phyloP scores from a whole-genome alignment of 306 rosid species.

The Gleditsia sinensis region DNA sequence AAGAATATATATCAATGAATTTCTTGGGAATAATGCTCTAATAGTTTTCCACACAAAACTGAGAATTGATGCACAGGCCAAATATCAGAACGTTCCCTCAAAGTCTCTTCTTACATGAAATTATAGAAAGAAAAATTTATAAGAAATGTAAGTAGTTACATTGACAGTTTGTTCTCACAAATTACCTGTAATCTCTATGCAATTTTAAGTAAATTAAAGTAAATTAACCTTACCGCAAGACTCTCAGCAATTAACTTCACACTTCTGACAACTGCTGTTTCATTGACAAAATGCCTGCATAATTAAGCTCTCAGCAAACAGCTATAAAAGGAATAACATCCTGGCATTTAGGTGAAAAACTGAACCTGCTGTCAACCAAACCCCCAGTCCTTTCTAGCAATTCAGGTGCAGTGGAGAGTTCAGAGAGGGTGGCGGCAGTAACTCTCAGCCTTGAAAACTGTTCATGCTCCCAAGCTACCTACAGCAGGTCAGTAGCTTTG shows the following conservation, averaged over 20 bases:
- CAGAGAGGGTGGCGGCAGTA: slow-evolving; percentile 95
- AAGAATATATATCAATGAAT: neutral
- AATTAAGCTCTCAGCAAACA: slow-evolving; percentile 47
- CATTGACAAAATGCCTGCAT: slow-evolving; percentile 74
- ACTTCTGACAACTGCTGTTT: slow-evolving; percentile 70
- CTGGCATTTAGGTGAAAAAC: slow-evolving; percentile 31
- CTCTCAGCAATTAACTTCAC: slow-evolving; percentile 94
- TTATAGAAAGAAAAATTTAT: neutral
- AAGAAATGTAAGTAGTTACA: neutral
- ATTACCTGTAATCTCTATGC: slow-evolving; percentile 4
- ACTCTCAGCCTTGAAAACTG: slow-evolving; percentile 96
- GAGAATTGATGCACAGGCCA: neutral
- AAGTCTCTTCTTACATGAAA: neutral
- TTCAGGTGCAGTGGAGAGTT: slow-evolving; percentile 76
- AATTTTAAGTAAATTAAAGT: too few relatives aligned
- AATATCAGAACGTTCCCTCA: slow-evolving; percentile 4
- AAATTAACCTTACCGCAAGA: slow-evolving; percentile 73
- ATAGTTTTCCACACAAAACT: neutral
- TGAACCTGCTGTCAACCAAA: slow-evolving; percentile 82
- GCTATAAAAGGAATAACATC: slow-evolving; percentile 22
- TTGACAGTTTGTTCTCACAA: neutral
- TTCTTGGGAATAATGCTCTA: neutral
- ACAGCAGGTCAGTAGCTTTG: slow-evolving; percentile 56
- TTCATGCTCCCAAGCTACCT: slow-evolving; percentile 99
- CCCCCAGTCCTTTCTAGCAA: slow-evolving; percentile 88